Conservation (phyloP, 2,329 filamentous ascomycete genomes). For the Esteya vermicola region DNA sequence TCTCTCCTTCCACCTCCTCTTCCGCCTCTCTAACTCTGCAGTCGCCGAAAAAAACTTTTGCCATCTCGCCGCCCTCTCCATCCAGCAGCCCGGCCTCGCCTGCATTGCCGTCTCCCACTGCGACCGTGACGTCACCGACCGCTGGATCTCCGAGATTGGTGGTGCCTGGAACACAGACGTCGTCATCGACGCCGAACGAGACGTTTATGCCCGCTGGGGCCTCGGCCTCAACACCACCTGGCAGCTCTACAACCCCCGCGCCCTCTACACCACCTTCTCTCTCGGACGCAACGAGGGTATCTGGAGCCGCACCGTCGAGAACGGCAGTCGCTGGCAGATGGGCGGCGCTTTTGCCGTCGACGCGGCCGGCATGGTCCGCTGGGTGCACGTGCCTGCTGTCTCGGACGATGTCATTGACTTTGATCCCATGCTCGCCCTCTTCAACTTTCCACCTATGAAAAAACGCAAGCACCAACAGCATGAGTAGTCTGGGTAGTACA, state of each 20-base stretch:
- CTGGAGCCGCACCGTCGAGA: conserved; percentile 50
- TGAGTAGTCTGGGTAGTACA: not conserved
- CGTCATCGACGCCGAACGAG: conserved; percentile 41
- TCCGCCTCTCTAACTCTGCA: conserved; percentile 15
- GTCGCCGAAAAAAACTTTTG: conserved; percentile 56
- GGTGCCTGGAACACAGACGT: conserved; percentile 44
- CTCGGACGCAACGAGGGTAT: conserved; percentile 50
- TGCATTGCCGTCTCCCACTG: conserved; percentile 53
- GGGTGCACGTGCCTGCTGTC: conserved; percentile 30
- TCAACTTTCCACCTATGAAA: conserved; percentile 7
- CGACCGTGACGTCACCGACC: conserved; percentile 33
- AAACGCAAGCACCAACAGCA: not conserved
- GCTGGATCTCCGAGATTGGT: conserved; percentile 41
- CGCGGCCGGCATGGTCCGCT: conserved; percentile 33
- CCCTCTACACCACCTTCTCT: conserved; percentile 41
- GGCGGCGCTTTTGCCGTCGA: conserved; percentile 51
- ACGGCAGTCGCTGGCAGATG: conserved; percentile 55
- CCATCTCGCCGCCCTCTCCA: conserved; percentile 35
- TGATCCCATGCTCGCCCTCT: conserved; percentile 13
- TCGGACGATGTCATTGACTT: conserved; percentile 42
- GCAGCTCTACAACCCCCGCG: conserved; percentile 46
- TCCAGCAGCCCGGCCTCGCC: conserved; percentile 30
- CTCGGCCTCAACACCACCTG: conserved; percentile 45
- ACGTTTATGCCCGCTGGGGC: conserved; percentile 51
- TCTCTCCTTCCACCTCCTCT: not conserved